phyloP scores from a whole-genome alignment of 2,329 filamentous ascomycete species.

The Camillea tinctor region DNA sequence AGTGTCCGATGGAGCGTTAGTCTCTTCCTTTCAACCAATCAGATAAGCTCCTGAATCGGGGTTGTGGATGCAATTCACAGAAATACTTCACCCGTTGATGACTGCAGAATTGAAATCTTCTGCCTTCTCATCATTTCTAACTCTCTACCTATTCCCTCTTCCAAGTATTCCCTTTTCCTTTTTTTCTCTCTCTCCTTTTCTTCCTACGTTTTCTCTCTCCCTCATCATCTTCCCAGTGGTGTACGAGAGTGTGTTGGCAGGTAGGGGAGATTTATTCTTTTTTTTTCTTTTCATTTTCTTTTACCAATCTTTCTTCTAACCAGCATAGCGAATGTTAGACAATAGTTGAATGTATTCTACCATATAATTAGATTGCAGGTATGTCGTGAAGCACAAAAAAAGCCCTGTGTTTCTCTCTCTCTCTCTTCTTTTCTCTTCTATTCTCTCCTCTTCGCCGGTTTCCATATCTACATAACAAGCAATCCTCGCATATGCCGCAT shows the following conservation, averaged over 20 bases:
- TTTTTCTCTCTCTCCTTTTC: not conserved
- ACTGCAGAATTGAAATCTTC: conserved; percentile 13
- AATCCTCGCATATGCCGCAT: not conserved
- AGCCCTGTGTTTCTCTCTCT: too few relatives aligned
- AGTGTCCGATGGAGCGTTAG: conserved; percentile 8
- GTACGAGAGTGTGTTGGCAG: not conserved
- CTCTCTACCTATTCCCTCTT: not conserved
- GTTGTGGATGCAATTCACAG: not conserved
- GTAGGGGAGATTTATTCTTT: not conserved
- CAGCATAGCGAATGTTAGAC: not conserved
- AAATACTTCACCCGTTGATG: conserved; percentile 4
- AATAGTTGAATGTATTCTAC: not conserved
- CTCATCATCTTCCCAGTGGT: not conserved
- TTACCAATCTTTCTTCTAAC: not conserved
- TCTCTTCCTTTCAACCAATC: conserved; percentile 9
- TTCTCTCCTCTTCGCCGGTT: not conserved
- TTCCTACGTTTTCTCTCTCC: not conserved
- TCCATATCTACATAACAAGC: not conserved
- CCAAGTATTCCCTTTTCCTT: not conserved
- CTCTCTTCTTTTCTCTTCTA: too few relatives aligned
- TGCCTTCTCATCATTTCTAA: conserved; percentile 8
- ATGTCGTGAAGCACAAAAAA: not conserved
- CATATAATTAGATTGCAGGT: not conserved
- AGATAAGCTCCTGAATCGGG: conserved; percentile 16
- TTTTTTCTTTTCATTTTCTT: too few relatives aligned